Evolutionary conservation across 2,329 filamentous ascomycete species (phyloP).

Genomic region (Coniella vitis): DNA sequence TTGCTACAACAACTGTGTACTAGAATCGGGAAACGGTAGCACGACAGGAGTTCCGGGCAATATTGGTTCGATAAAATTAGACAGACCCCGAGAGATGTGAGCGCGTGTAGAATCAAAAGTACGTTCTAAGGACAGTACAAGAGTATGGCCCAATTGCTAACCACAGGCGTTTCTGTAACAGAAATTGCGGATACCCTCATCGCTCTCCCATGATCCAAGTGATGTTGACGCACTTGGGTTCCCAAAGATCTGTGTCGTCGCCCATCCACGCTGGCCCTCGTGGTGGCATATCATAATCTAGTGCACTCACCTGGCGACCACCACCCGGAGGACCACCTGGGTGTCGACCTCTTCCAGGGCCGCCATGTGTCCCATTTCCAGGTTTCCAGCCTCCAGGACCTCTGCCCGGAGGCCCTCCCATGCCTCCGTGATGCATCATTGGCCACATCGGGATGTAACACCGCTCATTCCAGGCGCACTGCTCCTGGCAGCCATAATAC

Average conservation of each 20-base stretch:
- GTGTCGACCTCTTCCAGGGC: background rate
- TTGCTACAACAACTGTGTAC: background rate
- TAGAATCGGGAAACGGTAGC: background rate
- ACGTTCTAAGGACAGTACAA: no score
- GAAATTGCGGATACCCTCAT: background rate
- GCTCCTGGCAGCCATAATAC: constrained; percentile 33
- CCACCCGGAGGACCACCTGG: constrained; percentile 6
- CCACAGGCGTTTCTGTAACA: no score
- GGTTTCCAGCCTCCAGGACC: constrained; percentile 13
- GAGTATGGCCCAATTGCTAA: no score
- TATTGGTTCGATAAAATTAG: no score
- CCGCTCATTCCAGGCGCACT: constrained; percentile 35
- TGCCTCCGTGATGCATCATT: constrained; percentile 19
- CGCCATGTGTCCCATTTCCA: background rate
- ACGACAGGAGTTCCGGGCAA: background rate
- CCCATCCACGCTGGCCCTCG: constrained; percentile 20
- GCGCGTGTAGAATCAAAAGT: no score
- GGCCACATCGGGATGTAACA: constrained; percentile 49
- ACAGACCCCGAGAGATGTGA: no score
- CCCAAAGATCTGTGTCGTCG: constrained; percentile 24
- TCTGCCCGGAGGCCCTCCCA: constrained; percentile 10
- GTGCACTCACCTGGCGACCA: background rate
- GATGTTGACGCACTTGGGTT: constrained; percentile 22
- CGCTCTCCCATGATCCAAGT: constrained; percentile 13
- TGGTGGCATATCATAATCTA: constrained; percentile 12